Evolutionary conservation across 2,329 filamentous ascomycete species (phyloP), one percentile per base, ranked within the genome.

Genomic region (Shiraia bambusicola): DNA sequence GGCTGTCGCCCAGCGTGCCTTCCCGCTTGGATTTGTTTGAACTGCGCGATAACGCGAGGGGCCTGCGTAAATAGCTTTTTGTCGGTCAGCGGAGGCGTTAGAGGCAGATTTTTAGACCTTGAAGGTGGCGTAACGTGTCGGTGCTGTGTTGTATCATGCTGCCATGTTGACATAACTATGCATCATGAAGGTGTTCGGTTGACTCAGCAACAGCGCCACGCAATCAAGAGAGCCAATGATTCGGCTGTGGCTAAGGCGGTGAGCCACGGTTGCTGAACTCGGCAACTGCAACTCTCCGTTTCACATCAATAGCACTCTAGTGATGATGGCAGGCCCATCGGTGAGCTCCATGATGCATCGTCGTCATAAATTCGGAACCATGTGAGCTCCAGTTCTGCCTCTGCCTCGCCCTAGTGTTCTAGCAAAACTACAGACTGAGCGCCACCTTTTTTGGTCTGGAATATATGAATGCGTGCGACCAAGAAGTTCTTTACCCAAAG

Each of bases 71-170:
- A 51, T 35, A 29, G 40, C 38, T 52, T 56, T 54, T 54, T 41
- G 35, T 53, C 39, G 28, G 49, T 52, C n/a, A 31, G 37, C 19
- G 50, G 54, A 47, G 53, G 55, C 38, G 50, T 57, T 35, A 52
- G 46, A 40, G 47, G 53, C 38, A 24, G 32, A 11, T 50, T 15
- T 38, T 33, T 37, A n/a, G 49, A 49, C 33, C 46, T 56, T 24
- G 42, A 45, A 33, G 54, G 54, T 16, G 42, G 50, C 24, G 54
- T 55, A 16, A 54, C 42, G 13, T 47, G 25, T 14, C 45, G 36
- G 15, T 46, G 17, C 33, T 47, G 33, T 40, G 14, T 34, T 37
- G 38, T 8, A 37, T 30, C n/a, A n/a, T n/a, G n/a, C n/a, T n/a
- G 39, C 29, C 37, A 38, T 34, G 13, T 47, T 15, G 37, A 44